Percentiles rank a stretch among this genome's conserved stretches.
These are phyloP conservation scores for Dacryopinax spathularia DNA, from an alignment of 768 basidiomycete genomes.

Conservation along the genomic window DNA sequence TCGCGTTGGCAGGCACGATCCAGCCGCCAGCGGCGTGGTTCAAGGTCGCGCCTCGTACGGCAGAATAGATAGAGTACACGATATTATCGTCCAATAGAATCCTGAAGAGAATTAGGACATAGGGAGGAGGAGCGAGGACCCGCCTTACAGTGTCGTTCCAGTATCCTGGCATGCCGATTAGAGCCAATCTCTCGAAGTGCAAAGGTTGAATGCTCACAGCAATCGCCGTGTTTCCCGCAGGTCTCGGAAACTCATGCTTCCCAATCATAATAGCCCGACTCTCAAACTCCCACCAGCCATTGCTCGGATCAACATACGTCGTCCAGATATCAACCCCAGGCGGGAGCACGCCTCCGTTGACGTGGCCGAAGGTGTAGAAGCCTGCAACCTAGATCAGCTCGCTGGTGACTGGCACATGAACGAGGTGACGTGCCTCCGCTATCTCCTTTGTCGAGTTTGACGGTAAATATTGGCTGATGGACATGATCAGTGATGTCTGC, in stretches of 20 bases:
- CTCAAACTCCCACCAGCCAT: constrained; percentile 30
- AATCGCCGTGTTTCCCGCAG: neutral
- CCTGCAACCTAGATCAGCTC: constrained; percentile 7
- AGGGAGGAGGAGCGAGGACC: neutral
- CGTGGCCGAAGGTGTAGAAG: constrained; percentile 31
- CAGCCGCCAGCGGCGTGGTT: constrained; percentile 28
- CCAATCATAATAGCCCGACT: constrained; percentile 11
- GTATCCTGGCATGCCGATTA: neutral
- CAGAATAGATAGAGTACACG: constrained; percentile 23
- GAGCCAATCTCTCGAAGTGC: neutral
- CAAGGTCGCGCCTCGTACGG: constrained; percentile 25
- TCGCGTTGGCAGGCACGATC: constrained; percentile 24
- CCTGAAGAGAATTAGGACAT: neutral
- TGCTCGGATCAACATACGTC: constrained; percentile 17
- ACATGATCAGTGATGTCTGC: neutral
- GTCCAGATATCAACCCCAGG: constrained; percentile 2
- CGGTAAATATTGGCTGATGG: constrained; percentile 11
- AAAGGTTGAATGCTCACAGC: neutral
- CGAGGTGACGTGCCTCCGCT: constrained; percentile 13
- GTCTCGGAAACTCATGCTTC: neutral
- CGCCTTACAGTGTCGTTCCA: neutral
- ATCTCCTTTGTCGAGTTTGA: constrained; percentile 26
- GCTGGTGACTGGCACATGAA: neutral
- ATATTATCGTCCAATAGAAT: constrained; percentile 23
- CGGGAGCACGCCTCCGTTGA: constrained; percentile 20